A percentile compares a stretch with the other conserved stretches of the same genome.
Conservation (phyloP, 106 monocot genomes). For the Dendrobium catenatum region DNA sequence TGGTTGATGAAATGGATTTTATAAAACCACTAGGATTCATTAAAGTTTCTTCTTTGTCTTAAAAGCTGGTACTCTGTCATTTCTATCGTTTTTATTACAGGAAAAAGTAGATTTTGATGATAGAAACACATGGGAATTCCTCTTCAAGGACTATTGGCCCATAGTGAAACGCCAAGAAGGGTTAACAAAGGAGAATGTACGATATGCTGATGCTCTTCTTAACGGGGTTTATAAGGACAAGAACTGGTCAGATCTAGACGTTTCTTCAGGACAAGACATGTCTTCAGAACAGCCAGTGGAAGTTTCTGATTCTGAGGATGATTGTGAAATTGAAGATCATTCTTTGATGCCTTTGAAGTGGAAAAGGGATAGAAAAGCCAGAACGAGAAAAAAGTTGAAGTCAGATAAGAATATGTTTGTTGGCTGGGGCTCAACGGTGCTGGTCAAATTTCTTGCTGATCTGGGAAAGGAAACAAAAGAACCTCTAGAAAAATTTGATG, state of each 20-base stretch:
- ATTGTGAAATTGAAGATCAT: constrained; percentile 19
- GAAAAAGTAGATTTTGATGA: constrained; percentile 58
- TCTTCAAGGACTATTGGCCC: constrained; percentile 80
- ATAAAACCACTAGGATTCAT: background rate
- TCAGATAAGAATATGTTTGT: constrained; percentile 34
- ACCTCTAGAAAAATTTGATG: constrained; percentile 44
- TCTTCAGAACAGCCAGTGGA: constrained; percentile 14
- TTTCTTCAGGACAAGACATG: background rate
- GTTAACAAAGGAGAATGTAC: constrained; percentile 41
- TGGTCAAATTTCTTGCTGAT: constrained; percentile 49
- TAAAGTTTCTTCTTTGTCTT: background rate
- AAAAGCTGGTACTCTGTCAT: background rate
- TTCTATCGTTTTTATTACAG: constrained; percentile 20
- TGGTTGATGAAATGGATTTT: background rate
- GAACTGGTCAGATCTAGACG: constrained; percentile 21
- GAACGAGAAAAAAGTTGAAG: constrained; percentile 20
- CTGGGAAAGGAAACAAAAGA: constrained; percentile 44
- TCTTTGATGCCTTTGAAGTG: constrained; percentile 11
- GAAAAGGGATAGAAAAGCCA: constrained; percentile 16
- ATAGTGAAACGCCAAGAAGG: constrained; percentile 49
- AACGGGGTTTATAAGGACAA: constrained; percentile 20
- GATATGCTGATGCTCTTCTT: constrained; percentile 29
- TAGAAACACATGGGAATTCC: constrained; percentile 32
- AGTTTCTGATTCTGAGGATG: constrained; percentile 19
- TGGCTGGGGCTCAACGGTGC: constrained; percentile 71